Percentiles rank a stretch among this genome's conserved stretches.
Evolutionary conservation across 139 green algal species (phyloP).

Genomic region (Micractinium conductrix): DNA sequence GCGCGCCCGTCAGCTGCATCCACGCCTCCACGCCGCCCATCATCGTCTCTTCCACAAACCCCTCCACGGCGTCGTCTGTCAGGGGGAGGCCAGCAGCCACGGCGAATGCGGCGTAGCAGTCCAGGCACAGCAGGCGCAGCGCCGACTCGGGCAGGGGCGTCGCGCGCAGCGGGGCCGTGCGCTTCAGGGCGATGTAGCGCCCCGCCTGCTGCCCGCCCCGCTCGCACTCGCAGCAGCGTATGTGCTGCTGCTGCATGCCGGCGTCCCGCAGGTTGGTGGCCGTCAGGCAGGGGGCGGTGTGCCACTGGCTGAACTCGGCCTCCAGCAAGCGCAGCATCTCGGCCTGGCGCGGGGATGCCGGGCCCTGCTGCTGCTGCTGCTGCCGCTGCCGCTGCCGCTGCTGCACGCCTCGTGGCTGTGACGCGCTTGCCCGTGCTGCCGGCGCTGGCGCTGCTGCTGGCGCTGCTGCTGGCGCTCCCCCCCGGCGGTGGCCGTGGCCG

Average conservation of each 20-base stretch:
- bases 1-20: neutral
- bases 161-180: neutral
- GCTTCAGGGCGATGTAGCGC: neutral
- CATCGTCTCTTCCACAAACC: neutral
- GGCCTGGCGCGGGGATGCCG: neutral
- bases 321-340: neutral
- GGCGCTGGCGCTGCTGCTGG: neutral
- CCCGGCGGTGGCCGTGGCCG: neutral
- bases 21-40: neutral
- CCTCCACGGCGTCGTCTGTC: neutral
- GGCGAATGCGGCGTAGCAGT: slow-evolving; percentile 7
- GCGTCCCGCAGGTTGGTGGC: neutral
- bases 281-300: neutral
- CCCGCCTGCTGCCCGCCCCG: neutral
- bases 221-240: neutral
- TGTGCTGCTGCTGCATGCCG: neutral
- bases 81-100: neutral
- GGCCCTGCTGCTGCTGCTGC: neutral
- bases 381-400: neutral
- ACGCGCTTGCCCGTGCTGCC: neutral
- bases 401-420: neutral
- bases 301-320: neutral
- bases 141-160: neutral
- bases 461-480: neutral
- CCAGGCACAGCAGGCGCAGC: slow-evolving; percentile 12